These are phyloP conservation scores for Curvularia spicifera DNA, from an alignment of 2,329 filamentous ascomycete genomes.

Conservation along the genomic window DNA sequence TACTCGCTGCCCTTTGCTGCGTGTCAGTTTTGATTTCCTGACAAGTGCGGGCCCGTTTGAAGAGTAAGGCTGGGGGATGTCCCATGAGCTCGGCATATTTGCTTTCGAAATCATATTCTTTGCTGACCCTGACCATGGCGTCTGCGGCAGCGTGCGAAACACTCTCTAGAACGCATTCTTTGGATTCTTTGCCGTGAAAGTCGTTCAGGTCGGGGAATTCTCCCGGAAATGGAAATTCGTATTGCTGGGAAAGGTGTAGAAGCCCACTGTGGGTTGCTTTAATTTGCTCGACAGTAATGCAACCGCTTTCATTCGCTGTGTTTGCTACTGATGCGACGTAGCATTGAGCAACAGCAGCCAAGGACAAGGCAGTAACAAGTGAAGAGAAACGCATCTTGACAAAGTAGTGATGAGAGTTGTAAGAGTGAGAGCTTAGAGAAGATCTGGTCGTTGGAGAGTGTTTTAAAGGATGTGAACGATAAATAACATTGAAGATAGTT, in stretches of 20 bases:
- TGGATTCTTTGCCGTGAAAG: not conserved
- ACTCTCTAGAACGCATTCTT: not conserved
- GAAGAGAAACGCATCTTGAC: constrained; percentile 3
- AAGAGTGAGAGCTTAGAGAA: not conserved
- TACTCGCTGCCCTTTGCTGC: not conserved
- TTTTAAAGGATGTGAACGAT: not conserved
- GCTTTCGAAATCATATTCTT: constrained; percentile 3
- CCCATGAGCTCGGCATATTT: constrained; percentile 2
- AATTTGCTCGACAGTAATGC: not conserved
- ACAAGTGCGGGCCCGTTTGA: constrained; percentile 1
- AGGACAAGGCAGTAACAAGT: not conserved
- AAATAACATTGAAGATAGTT: not conserved
- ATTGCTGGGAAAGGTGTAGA: not conserved
- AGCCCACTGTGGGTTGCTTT: not conserved
- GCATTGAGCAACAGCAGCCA: constrained; percentile 3
- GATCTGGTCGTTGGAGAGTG: not conserved
- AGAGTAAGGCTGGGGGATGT: not conserved
- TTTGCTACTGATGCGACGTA: not conserved
- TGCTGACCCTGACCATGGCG: constrained; percentile 1
- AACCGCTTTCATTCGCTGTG: not conserved
- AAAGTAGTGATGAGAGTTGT: not conserved
- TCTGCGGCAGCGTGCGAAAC: not conserved
- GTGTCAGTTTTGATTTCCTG: not conserved
- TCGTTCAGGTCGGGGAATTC: not conserved
- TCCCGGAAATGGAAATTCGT: constrained; percentile 1